These are phyloP conservation scores for Penicillium sp. DNA, from an alignment of 2,329 filamentous ascomycete species.

Conservation along the genomic window DNA sequence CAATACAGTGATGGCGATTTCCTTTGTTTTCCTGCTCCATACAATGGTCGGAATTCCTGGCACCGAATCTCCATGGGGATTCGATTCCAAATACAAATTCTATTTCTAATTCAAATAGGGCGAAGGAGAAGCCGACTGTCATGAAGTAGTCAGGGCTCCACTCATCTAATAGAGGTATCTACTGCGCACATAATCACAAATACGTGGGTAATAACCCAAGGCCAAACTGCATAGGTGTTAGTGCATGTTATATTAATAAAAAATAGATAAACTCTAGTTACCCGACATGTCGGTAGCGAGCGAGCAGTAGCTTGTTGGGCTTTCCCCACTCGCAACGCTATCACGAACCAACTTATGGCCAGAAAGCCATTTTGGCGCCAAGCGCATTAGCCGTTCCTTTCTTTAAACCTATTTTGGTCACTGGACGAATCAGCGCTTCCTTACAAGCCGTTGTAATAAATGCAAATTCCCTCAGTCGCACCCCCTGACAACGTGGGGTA, in stretches of 20 bases:
- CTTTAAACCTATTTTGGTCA: neutral
- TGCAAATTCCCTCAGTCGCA: constrained; percentile 12
- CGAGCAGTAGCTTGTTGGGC: neutral
- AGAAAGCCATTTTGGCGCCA: neutral
- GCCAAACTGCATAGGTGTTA: neutral
- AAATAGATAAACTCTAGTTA: neutral
- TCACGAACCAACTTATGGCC: neutral
- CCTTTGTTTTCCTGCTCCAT: neutral
- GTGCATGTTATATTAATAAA: neutral
- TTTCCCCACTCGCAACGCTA: neutral
- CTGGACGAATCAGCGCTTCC: neutral
- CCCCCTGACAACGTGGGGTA: constrained; percentile 9
- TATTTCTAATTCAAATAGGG: neutral
- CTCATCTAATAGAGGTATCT: neutral
- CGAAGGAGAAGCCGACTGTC: neutral
- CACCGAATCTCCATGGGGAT: neutral
- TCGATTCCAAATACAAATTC: neutral
- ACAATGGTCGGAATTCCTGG: neutral
- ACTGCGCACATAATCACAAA: neutral
- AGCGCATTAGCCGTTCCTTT: constrained; percentile 1
- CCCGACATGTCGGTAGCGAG: neutral
- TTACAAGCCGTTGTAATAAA: no score
- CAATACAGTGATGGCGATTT: neutral
- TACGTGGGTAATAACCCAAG: neutral
- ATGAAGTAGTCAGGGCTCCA: neutral